Evolutionary conservation across 371 early-diverging fungal genomes (phyloP), one percentile per base, ranked within the genome.

Genomic region (Rhizopus arrhizus): DNA sequence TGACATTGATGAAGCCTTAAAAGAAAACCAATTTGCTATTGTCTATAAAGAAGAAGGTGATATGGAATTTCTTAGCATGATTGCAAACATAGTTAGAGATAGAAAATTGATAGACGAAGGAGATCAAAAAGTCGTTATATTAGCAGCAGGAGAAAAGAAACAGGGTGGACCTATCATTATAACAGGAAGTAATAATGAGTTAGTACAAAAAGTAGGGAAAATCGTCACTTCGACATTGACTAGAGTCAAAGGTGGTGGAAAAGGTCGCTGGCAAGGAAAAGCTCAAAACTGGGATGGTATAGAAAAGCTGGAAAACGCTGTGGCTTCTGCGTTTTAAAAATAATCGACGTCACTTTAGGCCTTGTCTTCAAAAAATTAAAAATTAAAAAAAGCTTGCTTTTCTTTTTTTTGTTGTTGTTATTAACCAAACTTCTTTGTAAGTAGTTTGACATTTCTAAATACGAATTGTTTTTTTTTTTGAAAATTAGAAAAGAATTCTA

Each of bases 191-290:
- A 63, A 64, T 12, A 78, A 81, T 13, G 81, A 68, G 10, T 22
- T 73, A 10, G 74, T 88, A 31, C 81, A 85, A 68, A 72, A 75
- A 47, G 63, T 72, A 3, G 74, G 75, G 3, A 68, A 78, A 13
- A 61, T 66, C 2, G 62, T 86, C n/a, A 70, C 61, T 35, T 62
- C 66, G 31, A 58, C 48, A 5, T 46, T 80, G 11, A 59, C 59
- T 15, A 72, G 65, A 1, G 74, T 87, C 35, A 88, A 87, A 57
- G 88, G 88, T 5, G 87, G 87, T 38, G 87, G 85, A 8, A 84
- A 82, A 59, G 87, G 86, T 10, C 69, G 85, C 40, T 88, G 85
- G 84, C 86, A 86, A 61, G 89, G 88, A 50, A 88, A 86, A 56
- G 62, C 81, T 32, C 80, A 75, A 57, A 74, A 74, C 16, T 87